These are phyloP conservation scores for Fusarium pseudograminearum DNA, from an alignment of 2,329 filamentous ascomycete genomes.

Conservation along the genomic window DNA sequence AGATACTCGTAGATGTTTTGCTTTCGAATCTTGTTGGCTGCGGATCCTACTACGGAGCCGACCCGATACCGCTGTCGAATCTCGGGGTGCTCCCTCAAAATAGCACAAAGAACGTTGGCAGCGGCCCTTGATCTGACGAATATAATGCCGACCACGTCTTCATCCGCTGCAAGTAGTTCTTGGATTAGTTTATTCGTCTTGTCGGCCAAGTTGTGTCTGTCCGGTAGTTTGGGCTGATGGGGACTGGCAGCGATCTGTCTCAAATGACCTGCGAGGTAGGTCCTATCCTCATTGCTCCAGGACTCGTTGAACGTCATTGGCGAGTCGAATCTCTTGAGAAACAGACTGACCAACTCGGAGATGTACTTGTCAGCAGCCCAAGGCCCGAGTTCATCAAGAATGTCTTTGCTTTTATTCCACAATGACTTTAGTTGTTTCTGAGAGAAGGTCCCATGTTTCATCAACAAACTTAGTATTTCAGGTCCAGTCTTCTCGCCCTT, in stretches of 20 bases:
- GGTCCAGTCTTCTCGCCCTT: constrained; percentile 57
- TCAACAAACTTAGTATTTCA: constrained; percentile 55
- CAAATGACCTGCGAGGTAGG: constrained; percentile 66
- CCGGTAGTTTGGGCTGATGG: constrained; percentile 28
- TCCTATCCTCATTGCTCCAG: constrained; percentile 64
- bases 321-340: constrained; percentile 45
- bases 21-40: constrained; percentile 49
- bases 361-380: constrained; percentile 80
- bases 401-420: constrained; percentile 60
- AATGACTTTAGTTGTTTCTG: constrained; percentile 69
- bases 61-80: constrained; percentile 61
- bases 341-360: constrained; percentile 57
- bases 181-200: constrained; percentile 68
- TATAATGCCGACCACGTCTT: constrained; percentile 68
- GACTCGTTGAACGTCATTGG: constrained; percentile 50
- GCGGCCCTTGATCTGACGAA: constrained; percentile 75
- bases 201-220: constrained; percentile 59
- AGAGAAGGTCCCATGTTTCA: constrained; percentile 63
- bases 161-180: constrained; percentile 60
- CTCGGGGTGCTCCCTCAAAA: constrained; percentile 66
- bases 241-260: constrained; percentile 47
- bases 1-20: constrained; percentile 57
- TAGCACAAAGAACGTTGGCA: constrained; percentile 68
- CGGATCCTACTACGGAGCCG: constrained; percentile 68
- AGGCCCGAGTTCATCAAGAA: constrained; percentile 70